Evolutionary conservation across 2,329 filamentous ascomycete species (phyloP).

Genomic region (Phaeoacremonium minimum): DNA sequence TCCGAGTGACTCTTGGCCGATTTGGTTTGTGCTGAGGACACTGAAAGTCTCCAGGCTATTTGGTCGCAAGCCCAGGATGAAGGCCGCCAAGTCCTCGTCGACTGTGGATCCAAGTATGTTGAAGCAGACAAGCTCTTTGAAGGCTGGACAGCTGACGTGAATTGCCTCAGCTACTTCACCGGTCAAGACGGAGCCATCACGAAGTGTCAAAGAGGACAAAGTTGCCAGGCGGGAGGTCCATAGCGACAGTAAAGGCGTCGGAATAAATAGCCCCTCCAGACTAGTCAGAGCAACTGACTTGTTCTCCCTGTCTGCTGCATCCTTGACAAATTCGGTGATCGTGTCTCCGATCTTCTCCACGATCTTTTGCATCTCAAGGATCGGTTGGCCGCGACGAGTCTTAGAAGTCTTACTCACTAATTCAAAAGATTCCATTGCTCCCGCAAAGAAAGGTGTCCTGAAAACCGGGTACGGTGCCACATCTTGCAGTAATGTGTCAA

Average conservation of each 20-base stretch:
- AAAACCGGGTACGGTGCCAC: constrained; percentile 23
- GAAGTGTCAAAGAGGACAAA: constrained; percentile 55
- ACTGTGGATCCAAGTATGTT: constrained; percentile 35
- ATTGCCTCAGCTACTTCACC: constrained; percentile 50
- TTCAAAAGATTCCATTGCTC: constrained; percentile 29
- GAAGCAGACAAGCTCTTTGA: constrained; percentile 57
- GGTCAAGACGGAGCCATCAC: constrained; percentile 55
- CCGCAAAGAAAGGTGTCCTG: constrained; percentile 31
- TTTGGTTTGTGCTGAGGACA: constrained; percentile 49
- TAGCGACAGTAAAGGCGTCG: constrained; percentile 43
- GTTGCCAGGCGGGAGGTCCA: constrained; percentile 58
- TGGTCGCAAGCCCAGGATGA: constrained; percentile 50
- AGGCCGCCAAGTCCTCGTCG: constrained; percentile 53
- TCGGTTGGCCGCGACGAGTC: constrained; percentile 13
- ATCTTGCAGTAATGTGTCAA: constrained; percentile 55
- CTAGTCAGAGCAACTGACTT: constrained; percentile 49
- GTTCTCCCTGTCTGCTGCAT: constrained; percentile 30
- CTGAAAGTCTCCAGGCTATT: constrained; percentile 57
- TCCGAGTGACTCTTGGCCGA: constrained; percentile 50
- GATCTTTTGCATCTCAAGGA: constrained; percentile 28
- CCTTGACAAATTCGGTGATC: constrained; percentile 46
- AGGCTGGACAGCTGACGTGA: constrained; percentile 52
- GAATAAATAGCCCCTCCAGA: constrained; percentile 47
- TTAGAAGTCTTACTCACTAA: constrained; percentile 16
- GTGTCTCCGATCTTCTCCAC: constrained; percentile 49